A percentile compares a stretch with the other conserved stretches of the same genome.
These are phyloP conservation scores for Calonectria multiphialidica DNA, from an alignment of 2,329 filamentous ascomycete genomes.

Conservation along the genomic window DNA sequence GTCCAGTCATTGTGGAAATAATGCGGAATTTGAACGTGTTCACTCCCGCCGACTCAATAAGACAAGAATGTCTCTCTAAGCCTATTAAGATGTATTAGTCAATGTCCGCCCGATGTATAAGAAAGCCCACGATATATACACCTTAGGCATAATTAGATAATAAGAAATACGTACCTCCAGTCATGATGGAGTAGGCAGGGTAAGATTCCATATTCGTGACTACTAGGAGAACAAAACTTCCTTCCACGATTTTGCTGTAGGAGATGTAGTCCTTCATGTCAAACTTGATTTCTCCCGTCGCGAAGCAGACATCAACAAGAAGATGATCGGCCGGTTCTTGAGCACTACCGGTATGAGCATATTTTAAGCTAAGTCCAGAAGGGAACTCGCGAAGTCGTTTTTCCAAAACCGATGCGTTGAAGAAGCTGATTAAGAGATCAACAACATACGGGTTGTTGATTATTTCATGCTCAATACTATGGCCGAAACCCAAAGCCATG, in stretches of 20 bases:
- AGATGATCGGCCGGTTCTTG: not conserved
- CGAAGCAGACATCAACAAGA: constrained; percentile 30
- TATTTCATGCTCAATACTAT: constrained; percentile 88
- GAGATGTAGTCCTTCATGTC: constrained; percentile 24
- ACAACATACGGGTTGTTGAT: constrained; percentile 83
- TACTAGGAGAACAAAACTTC: constrained; percentile 32
- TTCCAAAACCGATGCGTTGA: constrained; percentile 69
- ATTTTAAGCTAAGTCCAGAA: constrained; percentile 53
- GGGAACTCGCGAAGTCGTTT: constrained; percentile 59
- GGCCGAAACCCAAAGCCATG: constrained; percentile 86
- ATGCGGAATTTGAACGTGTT: constrained; percentile 29
- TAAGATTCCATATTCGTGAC: not conserved
- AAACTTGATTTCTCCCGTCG: constrained; percentile 27
- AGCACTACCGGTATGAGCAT: constrained; percentile 34
- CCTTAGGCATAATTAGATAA: too few species aligned
- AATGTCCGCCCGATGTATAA: not conserved
- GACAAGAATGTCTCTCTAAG: constrained; percentile 33
- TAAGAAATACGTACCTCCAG: constrained; percentile 19
- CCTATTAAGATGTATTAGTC: constrained; percentile 10
- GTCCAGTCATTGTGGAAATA: constrained; percentile 13
- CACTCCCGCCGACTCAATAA: constrained; percentile 23
- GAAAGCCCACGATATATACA: not conserved
- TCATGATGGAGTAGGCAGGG: constrained; percentile 12
- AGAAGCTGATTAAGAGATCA: constrained; percentile 86
- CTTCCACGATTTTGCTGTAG: constrained; percentile 30